phyloP scores from a whole-genome alignment of 225 moss, liverwort and hornwort species.

The Lunularia cruciata region DNA sequence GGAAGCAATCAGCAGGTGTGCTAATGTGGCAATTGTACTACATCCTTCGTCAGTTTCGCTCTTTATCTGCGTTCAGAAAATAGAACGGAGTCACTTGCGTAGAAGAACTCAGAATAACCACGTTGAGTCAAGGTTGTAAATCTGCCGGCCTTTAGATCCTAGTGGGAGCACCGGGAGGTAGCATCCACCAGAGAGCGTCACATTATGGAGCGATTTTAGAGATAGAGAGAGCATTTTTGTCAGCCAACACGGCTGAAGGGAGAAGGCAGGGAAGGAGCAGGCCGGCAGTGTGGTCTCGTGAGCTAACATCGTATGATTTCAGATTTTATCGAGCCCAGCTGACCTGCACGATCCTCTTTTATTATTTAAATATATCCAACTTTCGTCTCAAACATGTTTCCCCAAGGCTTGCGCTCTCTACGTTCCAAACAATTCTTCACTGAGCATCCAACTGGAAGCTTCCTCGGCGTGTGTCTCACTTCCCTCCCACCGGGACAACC shows the following conservation, averaged over 20 bases:
- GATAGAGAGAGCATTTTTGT: not conserved
- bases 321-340: not conserved
- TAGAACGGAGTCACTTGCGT: not conserved
- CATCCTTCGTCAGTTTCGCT: not conserved
- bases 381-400: no score
- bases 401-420: no score
- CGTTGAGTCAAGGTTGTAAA: not conserved
- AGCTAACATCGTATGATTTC: not conserved
- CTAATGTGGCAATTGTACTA: not conserved
- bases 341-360: not conserved
- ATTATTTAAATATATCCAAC: no score
- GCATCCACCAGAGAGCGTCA: no score
- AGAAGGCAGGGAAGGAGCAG: not conserved
- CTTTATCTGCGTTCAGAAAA: not conserved
- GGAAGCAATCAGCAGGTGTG: not conserved
- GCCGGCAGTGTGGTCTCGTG: no score
- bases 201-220: no score
- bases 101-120: not conserved
- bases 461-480: no score
- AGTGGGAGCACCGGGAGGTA: no score
- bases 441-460: no score
- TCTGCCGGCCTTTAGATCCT: not conserved
- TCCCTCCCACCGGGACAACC: no score
- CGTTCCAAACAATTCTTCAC: no score
- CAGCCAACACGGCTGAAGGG: not conserved